Base-by-base conservation (phyloP, 768 basidiomycete genomes). In the Lactifluus hygrophoroides region DNA sequence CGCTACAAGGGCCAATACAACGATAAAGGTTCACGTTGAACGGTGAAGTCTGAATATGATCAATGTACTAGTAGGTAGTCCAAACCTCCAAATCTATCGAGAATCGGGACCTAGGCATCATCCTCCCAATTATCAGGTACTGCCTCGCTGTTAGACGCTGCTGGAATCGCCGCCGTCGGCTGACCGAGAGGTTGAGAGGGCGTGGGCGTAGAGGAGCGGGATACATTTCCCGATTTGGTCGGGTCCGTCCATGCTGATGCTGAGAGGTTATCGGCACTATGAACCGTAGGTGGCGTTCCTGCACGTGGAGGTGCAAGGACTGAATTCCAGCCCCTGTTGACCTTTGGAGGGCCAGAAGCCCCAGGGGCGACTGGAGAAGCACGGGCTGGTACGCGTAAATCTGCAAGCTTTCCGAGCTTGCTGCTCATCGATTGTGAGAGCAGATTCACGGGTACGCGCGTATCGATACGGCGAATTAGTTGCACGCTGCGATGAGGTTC, bases 401-500 rank as follows among this genome's bases (percentile, higher is more conserved):
- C 83, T 0, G 78, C 74, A 6, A 88, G 74, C 66, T 81, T 85
- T 0, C 88, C 86, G 5, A 85, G 74, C 57, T 71, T 76, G n/a
- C 74, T 65, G 16, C 49, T 37, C 17, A 72, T 67, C 3, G 64
- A 71, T 44, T 63, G 54, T 19, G 65, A 91, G 6, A 97, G 77
- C 3, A 85, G 72, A 1, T 90, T 89, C 1, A 65, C 68, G 0
- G 94, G 93, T 5, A 90, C 72, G 23, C 90, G 82, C 0, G 92
- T 86, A 69, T 96, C 94, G 47, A 94, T 71, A 14, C 91, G 80
- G 34, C 90, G 79, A 50, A 90, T 74, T 48, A 96, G 80, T 67
- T 91, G 87, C 1, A 95, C 87, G 63, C 90, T 86, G 58, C 90
- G 77, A 66, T 88, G 80, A 0, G 95, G 95, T 65, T 96, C 95